Conservation (phyloP, 257 asterid genomes). For the Salvia miltiorrhiza region DNA sequence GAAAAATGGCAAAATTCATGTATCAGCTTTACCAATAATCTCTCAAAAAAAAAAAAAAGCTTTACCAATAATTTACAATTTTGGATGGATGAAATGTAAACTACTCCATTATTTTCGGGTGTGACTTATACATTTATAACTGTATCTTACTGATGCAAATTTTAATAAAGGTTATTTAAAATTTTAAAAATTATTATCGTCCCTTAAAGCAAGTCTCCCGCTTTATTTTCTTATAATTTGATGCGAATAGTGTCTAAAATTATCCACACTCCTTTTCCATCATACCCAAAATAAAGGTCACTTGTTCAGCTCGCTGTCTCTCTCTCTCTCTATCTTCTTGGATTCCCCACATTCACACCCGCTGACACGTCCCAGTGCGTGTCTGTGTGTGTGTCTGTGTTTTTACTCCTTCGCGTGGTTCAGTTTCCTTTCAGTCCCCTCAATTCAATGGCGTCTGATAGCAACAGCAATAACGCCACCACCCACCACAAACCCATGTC, state of each 20-base stretch:
- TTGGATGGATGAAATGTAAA: too few relatives aligned
- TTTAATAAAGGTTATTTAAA: neutral
- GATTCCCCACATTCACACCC: slow-evolving; percentile 22
- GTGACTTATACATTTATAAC: too few relatives aligned
- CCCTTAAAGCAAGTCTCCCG: neutral
- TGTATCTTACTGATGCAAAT: too few relatives aligned
- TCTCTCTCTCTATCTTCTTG: slow-evolving; percentile 8
- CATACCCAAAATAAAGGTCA: neutral
- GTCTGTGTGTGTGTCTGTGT: slow-evolving; percentile 12
- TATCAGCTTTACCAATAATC: too few relatives aligned
- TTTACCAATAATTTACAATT: too few relatives aligned
- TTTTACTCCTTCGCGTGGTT: slow-evolving; percentile 9
- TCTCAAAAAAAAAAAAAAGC: too few relatives aligned
- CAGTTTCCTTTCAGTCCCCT: slow-evolving; percentile 9
- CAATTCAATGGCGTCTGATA: slow-evolving; percentile 48
- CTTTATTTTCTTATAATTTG: neutral
- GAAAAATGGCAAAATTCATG: too few relatives aligned
- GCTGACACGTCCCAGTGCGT: slow-evolving; percentile 25
- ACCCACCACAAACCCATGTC: slow-evolving; percentile 24
- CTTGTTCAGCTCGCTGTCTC: neutral
- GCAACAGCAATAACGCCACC: slow-evolving; percentile 8
- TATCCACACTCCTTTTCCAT: neutral
- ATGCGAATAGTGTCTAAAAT: neutral
- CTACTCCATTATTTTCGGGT: neutral
- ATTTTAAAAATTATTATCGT: too few relatives aligned